These are phyloP conservation scores for Oryza longistaminata DNA, from an alignment of 176 grass and related monocot genomes.

Conservation along the genomic window DNA sequence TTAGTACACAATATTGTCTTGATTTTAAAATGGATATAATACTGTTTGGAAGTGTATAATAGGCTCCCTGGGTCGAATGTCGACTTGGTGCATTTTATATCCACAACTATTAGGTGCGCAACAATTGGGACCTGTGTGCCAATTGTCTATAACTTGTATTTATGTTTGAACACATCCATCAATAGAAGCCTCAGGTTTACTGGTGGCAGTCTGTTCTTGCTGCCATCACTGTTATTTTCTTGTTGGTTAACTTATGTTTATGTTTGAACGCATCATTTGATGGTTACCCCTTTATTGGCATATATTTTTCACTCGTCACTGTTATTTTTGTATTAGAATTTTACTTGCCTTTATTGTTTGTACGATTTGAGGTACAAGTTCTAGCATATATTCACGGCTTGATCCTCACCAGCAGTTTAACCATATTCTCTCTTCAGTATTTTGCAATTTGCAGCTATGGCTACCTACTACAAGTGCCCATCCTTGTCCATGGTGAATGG, in stretches of 20 bases:
- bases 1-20: background rate
- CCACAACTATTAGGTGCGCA: background rate
- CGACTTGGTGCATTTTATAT: slow-evolving; percentile 11
- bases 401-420: background rate
- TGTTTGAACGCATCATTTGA: background rate
- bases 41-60: background rate
- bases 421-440: background rate
- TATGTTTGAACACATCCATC: slow-evolving; percentile 18
- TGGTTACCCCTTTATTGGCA: background rate
- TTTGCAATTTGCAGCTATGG: slow-evolving; percentile 1
- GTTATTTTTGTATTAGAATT: background rate
- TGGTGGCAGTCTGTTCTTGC: background rate
- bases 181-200: background rate
- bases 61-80: background rate
- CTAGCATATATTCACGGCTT: background rate
- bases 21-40: slow-evolving; percentile 13
- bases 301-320: background rate
- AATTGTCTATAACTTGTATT: background rate
- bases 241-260: no score
- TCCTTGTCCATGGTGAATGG: slow-evolving; percentile 35
- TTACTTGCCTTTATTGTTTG: background rate
- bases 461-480: slow-evolving; percentile 5
- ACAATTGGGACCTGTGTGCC: background rate
- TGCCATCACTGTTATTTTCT: no score
- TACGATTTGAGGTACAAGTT: background rate